These are phyloP conservation scores for Marchantia paleacea DNA, from an alignment of 225 moss, liverwort and hornwort genomes.

Conservation along the genomic window DNA sequence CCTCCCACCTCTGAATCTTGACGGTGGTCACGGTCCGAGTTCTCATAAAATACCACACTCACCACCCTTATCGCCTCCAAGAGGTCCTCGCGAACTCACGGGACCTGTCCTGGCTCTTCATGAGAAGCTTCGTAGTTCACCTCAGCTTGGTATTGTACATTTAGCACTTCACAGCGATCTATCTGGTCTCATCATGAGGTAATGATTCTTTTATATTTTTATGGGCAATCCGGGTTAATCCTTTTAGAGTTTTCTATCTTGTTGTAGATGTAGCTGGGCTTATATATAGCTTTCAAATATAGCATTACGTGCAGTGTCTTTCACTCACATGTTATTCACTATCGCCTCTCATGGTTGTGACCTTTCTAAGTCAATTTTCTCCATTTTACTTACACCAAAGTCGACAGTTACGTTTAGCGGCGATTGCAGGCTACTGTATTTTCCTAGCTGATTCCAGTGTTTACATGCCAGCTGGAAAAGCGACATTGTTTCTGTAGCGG, in stretches of 20 bases:
- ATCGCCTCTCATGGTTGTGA: too few relatives aligned
- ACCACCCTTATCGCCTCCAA: conserved; percentile 75
- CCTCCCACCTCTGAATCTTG: conserved; percentile 79
- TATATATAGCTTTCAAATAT: too few relatives aligned
- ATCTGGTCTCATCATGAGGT: conserved; percentile 84
- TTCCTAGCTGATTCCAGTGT: neutral
- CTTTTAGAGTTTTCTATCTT: neutral
- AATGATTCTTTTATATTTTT: neutral
- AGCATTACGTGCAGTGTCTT: too few relatives aligned
- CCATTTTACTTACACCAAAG: too few relatives aligned
- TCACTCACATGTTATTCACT: too few relatives aligned
- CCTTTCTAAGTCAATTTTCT: too few relatives aligned
- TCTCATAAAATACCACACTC: conserved; percentile 50
- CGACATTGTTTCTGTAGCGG: conserved; percentile 93
- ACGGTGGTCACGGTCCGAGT: conserved; percentile 41
- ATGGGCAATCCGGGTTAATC: neutral
- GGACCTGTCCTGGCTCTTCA: conserved; percentile 71
- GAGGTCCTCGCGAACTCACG: conserved; percentile 74
- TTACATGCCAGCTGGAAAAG: conserved; percentile 71
- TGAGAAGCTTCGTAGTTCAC: conserved; percentile 78
- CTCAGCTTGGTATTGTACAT: conserved; percentile 94
- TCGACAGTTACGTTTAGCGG: neutral
- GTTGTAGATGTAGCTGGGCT: too few relatives aligned
- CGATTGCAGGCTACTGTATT: neutral
- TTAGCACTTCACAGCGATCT: conserved; percentile 87